Conservation (phyloP, 208 protist genomes). For the Trypanosoma scelopori region DNA sequence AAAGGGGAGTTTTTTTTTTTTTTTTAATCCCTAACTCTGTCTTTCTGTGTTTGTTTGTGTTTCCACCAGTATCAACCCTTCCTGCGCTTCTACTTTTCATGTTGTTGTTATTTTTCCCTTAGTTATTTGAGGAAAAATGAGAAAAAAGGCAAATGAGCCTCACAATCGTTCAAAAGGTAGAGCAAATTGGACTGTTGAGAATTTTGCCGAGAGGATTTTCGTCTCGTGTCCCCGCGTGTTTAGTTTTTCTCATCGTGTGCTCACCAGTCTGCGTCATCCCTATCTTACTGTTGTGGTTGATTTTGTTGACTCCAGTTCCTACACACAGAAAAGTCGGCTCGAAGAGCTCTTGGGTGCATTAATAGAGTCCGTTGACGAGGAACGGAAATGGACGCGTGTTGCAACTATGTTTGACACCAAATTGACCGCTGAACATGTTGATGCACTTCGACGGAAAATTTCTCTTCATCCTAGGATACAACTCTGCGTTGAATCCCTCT, state of each 20-base stretch:
- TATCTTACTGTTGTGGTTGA: constrained; percentile 52
- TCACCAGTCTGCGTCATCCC: constrained; percentile 65
- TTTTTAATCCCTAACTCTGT: no score
- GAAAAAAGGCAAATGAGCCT: neutral
- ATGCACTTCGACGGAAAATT: constrained; percentile 47
- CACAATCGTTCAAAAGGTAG: constrained; percentile 9
- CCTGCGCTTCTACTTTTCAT: neutral
- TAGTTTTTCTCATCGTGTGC: constrained; percentile 73
- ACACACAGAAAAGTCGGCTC: constrained; percentile 28
- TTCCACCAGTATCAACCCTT: no score
- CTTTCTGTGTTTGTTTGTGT: no score
- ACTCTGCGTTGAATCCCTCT: constrained; percentile 50
- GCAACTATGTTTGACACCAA: constrained; percentile 66
- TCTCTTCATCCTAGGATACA: constrained; percentile 41
- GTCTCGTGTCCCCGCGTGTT: constrained; percentile 47
- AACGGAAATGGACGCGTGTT: constrained; percentile 52
- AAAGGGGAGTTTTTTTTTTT: neutral
- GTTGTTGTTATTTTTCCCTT: no score
- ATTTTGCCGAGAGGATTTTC: constrained; percentile 69
- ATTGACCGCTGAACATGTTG: constrained; percentile 51
- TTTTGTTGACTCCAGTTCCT: constrained; percentile 21
- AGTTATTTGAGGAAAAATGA: constrained; percentile 8
- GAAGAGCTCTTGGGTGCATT: constrained; percentile 53
- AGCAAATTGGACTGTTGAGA: constrained; percentile 32
- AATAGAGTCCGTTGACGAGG: constrained; percentile 46